These are phyloP conservation scores for Hypomontagnella submonticulosa DNA, from an alignment of 495 filamentous ascomycete species.

Conservation along the genomic window DNA sequence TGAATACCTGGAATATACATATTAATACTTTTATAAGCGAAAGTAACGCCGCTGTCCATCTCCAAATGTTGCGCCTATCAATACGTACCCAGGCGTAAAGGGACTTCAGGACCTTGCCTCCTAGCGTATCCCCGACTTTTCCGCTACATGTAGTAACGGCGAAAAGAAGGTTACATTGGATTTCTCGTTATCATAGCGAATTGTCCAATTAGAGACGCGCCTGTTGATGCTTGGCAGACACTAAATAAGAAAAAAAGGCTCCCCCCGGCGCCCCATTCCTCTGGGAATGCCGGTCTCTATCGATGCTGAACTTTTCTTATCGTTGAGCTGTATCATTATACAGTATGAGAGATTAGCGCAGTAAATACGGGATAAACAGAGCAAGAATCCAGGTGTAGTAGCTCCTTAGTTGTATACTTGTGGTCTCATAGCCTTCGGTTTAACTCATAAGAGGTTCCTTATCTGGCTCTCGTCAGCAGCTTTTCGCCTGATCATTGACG, in stretches of 20 bases:
- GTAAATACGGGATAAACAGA: too few species aligned
- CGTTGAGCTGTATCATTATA: too few species aligned
- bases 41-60: too few species aligned
- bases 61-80: slow-evolving; percentile 38
- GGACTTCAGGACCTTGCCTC: too few species aligned
- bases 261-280: slow-evolving; percentile 20
- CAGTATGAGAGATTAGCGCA: too few species aligned
- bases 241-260: slow-evolving; percentile 11
- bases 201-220: slow-evolving; percentile 22
- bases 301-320: too few species aligned
- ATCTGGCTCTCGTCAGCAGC: slow-evolving; percentile 19
- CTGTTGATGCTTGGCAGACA: slow-evolving; percentile 11
- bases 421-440: too few species aligned
- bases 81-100: slow-evolving; percentile 22
- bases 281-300: slow-evolving; percentile 13
- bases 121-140: slow-evolving; percentile 30
- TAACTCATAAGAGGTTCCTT: neutral
- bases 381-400: too few species aligned
- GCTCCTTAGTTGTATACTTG: too few species aligned
- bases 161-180: slow-evolving; percentile 34
- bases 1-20: too few species aligned
- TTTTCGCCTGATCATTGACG: slow-evolving; percentile 12
- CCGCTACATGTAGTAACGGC: slow-evolving; percentile 8
- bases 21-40: too few species aligned
- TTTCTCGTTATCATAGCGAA: slow-evolving; percentile 32